Evolutionary conservation across 257 asterid genomes (phyloP), one percentile per base, ranked within the genome.

Genomic region (Solanum phureja): DNA sequence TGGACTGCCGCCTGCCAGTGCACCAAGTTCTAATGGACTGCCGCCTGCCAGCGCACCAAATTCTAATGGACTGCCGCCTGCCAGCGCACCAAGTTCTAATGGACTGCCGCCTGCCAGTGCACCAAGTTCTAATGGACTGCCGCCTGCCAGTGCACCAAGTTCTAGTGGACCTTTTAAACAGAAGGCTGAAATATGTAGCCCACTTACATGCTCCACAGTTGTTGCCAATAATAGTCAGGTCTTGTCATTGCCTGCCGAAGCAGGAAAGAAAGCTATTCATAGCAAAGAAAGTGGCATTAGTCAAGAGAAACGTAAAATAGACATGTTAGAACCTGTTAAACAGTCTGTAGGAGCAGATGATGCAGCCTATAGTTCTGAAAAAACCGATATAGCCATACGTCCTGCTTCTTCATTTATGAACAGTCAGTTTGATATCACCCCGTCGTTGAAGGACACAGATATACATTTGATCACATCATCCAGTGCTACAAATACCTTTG

Each of bases 161-260:
- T 91, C 90, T 23, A 90, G 87, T 89, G 95, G 90, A 56, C 90
- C 92, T 56, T 83, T 79, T 85, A 91, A 90, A 88, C 92, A 87
- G 77, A 93, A 92, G 87, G 91, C 89, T 49, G 94, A 92, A 58
- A 21, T 89, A 6, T 73, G 69, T 69, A 86, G 94, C 83, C 86
- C 94, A 46, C 88, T 87, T 56, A 77, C 95, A 44, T 89, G 90
- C 86, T 91, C 96, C 86, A 89, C 92, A 29, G 91, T 92, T 37
- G 92, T 90, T 89, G 89, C 94, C 34, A 94, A 92, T 89, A 86
- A 91, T 44, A 88, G 90, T 89, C 93, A 92, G 86, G 88, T 84
- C 87, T 89, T 92, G 62, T 76, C 89, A 85, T 83, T 87, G 87
- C 93, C 90, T 84, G 84, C 90, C 83, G 93, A 91, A 88, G 64